phyloP scores from a whole-genome alignment of 495 filamentous ascomycete genomes.

The Trichoderma erinaceum region DNA sequence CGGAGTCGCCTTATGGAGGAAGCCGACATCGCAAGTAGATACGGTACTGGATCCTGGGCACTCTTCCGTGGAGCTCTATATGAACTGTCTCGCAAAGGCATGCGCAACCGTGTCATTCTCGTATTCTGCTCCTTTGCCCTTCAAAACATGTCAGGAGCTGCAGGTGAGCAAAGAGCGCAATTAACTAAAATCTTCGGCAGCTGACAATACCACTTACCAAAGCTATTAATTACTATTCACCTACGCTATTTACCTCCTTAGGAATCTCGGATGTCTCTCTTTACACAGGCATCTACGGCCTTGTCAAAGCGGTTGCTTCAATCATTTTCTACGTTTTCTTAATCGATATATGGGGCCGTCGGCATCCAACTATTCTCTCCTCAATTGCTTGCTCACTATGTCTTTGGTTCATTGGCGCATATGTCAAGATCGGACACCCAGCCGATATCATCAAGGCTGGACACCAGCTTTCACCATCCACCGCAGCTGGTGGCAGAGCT shows the following conservation, averaged over 20 bases:
- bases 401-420: constrained; percentile 27
- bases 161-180: constrained; percentile 14
- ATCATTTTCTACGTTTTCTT: constrained; percentile 30
- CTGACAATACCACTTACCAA: not conserved
- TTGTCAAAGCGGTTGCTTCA: constrained; percentile 27
- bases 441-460: constrained; percentile 28
- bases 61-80: constrained; percentile 25
- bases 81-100: constrained; percentile 27
- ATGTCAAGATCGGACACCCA: constrained; percentile 29
- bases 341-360: constrained; percentile 28
- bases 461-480: constrained; percentile 26
- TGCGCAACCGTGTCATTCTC: constrained; percentile 32
- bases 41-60: constrained; percentile 20
- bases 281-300: constrained; percentile 31
- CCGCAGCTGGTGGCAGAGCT: constrained; percentile 28
- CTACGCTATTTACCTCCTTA: constrained; percentile 30
- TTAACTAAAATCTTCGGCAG: not conserved
- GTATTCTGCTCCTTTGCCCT: constrained; percentile 35
- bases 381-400: constrained; percentile 28
- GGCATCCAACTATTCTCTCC: constrained; percentile 29
- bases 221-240: constrained; percentile 33
- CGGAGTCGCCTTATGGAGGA: constrained; percentile 28
- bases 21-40: constrained; percentile 20
- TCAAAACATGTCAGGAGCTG: constrained; percentile 27
- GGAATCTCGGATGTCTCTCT: constrained; percentile 29